These are phyloP conservation scores for Eimeria acervulina DNA, from an alignment of 169 alveolate species.

Conservation along the genomic window DNA sequence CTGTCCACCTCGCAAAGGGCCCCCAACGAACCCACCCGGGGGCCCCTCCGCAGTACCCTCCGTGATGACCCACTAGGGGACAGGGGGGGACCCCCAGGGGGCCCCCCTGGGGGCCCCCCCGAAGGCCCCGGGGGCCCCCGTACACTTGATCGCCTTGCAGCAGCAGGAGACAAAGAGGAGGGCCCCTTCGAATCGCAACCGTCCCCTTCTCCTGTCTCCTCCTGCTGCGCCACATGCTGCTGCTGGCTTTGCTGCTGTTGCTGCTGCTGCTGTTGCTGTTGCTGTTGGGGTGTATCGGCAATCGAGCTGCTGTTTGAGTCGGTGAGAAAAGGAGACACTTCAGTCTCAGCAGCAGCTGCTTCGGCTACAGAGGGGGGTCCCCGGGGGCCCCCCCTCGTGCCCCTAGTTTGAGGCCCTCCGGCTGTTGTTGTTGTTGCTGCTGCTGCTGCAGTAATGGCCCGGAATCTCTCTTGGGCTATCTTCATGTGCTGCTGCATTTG, in stretches of 20 bases:
- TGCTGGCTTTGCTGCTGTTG: not conserved
- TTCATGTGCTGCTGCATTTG: slow-evolving; percentile 4
- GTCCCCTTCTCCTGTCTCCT: not conserved
- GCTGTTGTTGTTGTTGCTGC: slow-evolving; percentile 40
- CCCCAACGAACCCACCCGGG: slow-evolving; percentile 29
- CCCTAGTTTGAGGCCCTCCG: not conserved
- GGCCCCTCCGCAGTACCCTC: slow-evolving; percentile 14
- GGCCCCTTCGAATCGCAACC: not conserved
- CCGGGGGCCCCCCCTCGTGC: too few species aligned
- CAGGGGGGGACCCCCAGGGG: too few species aligned
- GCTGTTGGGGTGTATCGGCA: not conserved
- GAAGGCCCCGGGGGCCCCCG: not conserved
- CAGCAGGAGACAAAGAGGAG: not conserved
- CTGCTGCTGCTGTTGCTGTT: not conserved
- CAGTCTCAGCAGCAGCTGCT: too few species aligned
- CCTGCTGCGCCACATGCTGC: not conserved
- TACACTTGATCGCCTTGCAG: too few species aligned
- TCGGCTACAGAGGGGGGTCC: too few species aligned
- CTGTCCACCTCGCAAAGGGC: slow-evolving; percentile 6
- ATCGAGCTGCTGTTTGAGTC: not conserved
- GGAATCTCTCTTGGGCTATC: not conserved
- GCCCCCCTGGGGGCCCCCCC: too few species aligned
- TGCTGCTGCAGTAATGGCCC: not conserved
- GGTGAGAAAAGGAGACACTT: not conserved
- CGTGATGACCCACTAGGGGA: not conserved